Percentiles rank a stretch among this genome's conserved stretches.
Evolutionary conservation across 1,139 yeast genomes (phyloP).

Genomic region (Sugiyamaella xylanicola): DNA sequence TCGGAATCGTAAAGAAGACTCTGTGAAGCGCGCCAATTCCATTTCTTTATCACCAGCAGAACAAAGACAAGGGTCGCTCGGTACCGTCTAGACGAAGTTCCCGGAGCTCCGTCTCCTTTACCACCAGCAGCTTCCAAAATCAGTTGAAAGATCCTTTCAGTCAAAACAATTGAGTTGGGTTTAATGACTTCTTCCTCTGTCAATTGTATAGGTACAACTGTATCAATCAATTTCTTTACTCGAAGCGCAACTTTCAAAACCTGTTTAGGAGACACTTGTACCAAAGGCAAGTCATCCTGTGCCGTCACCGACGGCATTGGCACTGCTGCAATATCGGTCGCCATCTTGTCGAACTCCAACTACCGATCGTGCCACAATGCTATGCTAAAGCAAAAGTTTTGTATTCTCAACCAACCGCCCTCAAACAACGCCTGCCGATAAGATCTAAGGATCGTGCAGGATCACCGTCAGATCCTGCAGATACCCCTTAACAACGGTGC

Average conservation of each 20-base stretch:
- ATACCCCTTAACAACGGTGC: neutral
- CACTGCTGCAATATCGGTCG: neutral
- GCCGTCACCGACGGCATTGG: neutral
- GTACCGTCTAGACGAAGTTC: constrained; percentile 62
- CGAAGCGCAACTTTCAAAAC: constrained; percentile 71
- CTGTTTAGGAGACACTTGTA: constrained; percentile 50
- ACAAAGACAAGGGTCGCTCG: constrained; percentile 70
- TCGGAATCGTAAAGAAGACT: constrained; percentile 69
- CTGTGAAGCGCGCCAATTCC: constrained; percentile 68
- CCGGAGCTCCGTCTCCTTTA: constrained; percentile 58
- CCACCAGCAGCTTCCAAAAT: constrained; percentile 84
- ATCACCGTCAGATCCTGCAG: neutral
- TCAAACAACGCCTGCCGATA: neutral
- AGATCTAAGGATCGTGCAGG: neutral
- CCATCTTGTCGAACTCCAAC: neutral
- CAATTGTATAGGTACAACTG: constrained; percentile 65
- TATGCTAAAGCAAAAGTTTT: no score
- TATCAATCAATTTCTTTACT: constrained; percentile 70
- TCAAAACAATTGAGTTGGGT: constrained; percentile 65
- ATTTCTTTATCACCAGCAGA: constrained; percentile 69
- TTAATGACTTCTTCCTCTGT: constrained; percentile 53
- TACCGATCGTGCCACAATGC: neutral
- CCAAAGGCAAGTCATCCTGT: constrained; percentile 26
- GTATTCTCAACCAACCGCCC: neutral
- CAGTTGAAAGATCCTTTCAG: constrained; percentile 58